Evolutionary conservation across 1,284 basidiomycete genomes (phyloP).

Genomic region (Trichosporon inkin): DNA sequence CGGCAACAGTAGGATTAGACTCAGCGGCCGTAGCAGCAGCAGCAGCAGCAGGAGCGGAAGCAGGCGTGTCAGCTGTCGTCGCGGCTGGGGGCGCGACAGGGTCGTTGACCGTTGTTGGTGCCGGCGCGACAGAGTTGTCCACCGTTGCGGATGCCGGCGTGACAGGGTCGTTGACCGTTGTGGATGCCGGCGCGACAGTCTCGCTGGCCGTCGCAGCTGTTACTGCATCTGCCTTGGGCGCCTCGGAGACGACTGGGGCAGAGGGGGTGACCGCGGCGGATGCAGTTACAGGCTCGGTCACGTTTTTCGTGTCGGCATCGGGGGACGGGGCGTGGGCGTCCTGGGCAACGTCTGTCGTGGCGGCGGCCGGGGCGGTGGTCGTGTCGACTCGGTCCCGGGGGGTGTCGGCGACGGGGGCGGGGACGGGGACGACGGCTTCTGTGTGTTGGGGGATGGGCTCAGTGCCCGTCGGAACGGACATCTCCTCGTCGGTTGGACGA

Average conservation of each 20-base stretch:
- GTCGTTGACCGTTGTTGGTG: background rate
- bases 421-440: too few relatives aligned
- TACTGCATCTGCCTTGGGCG: background rate
- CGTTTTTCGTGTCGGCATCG: background rate
- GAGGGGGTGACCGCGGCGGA: background rate
- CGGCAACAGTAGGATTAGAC: too few relatives aligned
- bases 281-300: background rate
- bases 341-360: background rate
- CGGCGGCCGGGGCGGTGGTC: background rate
- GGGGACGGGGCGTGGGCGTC: background rate
- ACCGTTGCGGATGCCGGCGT: background rate
- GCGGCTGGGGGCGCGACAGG: too few relatives aligned
- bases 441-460: slow-evolving; percentile 9
- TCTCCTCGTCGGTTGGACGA: slow-evolving; percentile 21
- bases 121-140: background rate
- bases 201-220: background rate
- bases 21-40: too few relatives aligned
- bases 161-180: too few relatives aligned
- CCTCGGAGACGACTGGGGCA: background rate
- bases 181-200: background rate
- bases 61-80: too few relatives aligned
- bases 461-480: slow-evolving; percentile 19
- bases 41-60: too few relatives aligned
- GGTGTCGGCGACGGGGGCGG: too few relatives aligned
- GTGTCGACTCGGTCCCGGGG: too few relatives aligned